phyloP scores from a whole-genome alignment of 257 asterid genomes.

The Salvia miltiorrhiza region DNA sequence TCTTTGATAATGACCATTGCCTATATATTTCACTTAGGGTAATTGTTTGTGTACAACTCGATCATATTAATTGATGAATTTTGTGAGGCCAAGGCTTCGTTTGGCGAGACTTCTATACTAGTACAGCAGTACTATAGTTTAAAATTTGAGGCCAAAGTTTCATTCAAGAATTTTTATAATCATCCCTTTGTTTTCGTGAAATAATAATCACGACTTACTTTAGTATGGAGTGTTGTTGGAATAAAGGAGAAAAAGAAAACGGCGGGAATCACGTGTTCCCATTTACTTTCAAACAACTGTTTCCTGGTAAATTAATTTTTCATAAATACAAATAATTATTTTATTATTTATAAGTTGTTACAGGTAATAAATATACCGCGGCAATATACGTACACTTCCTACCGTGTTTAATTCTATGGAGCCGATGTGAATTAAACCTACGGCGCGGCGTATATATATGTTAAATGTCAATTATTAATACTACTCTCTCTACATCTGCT shows the following conservation, averaged over 20 bases:
- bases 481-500: not conserved
- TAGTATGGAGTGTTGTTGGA: not conserved
- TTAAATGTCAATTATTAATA: not conserved
- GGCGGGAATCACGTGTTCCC: constrained; percentile 15
- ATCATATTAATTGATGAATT: not conserved
- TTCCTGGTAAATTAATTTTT: not conserved
- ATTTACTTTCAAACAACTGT: constrained; percentile 2
- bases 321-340: not conserved
- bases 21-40: not conserved
- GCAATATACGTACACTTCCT: not conserved
- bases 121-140: too few species aligned
- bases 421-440: not conserved
- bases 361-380: constrained; percentile 15
- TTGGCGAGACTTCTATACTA: not conserved
- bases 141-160: too few species aligned
- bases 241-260: not conserved
- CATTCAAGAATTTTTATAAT: not conserved
- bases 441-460: not conserved
- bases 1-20: not conserved
- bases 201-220: not conserved
- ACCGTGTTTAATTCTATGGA: not conserved
- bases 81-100: not conserved
- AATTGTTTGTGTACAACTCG: not conserved
- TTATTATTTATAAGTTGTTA: constrained; percentile 11
- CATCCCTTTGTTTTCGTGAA: not conserved